Percentiles rank a stretch among this genome's conserved stretches.
These are phyloP conservation scores for Mychonastes homosphaera DNA, from an alignment of 139 green algal genomes.

Conservation along the genomic window DNA sequence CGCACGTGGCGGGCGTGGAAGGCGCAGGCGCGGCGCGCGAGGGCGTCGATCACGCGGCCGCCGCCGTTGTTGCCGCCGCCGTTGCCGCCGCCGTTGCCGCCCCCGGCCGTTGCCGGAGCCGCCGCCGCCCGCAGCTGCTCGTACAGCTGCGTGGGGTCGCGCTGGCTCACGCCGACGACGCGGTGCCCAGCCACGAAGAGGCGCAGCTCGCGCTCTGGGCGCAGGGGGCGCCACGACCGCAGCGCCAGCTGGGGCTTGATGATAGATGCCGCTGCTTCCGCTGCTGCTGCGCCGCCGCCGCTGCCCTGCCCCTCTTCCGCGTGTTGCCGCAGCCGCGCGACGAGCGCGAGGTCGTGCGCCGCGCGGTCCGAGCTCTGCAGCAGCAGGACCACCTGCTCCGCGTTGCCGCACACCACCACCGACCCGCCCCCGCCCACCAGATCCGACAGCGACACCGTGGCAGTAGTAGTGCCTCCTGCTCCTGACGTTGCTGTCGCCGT, in stretches of 20 bases:
- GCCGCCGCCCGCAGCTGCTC: constrained; percentile 26
- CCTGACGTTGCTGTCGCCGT: constrained; percentile 8
- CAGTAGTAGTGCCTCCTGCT: too few species aligned
- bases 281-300: constrained; percentile 9
- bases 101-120: too few species aligned
- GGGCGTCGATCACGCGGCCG: too few species aligned
- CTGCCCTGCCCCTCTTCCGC: constrained; percentile 2
- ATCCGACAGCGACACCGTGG: too few species aligned
- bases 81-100: neutral
- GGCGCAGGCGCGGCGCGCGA: too few species aligned
- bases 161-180: constrained; percentile 59
- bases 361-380: constrained; percentile 82
- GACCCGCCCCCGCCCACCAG: too few species aligned
- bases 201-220: constrained; percentile 79
- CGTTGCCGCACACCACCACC: constrained; percentile 24
- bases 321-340: neutral
- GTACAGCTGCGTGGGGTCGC: constrained; percentile 63
- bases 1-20: constrained; percentile 12
- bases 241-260: constrained; percentile 51
- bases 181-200: constrained; percentile 65
- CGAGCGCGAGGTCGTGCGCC: constrained; percentile 63
- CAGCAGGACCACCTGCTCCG: constrained; percentile 66
- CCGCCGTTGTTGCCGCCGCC: constrained; percentile 8
- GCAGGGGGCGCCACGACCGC: constrained; percentile 62
- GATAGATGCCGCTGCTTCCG: constrained; percentile 6